A percentile compares a stretch with the other conserved stretches of the same genome.
Conservation (phyloP, 1,139 yeast species). For the Entelexis paramagnoliae region DNA sequence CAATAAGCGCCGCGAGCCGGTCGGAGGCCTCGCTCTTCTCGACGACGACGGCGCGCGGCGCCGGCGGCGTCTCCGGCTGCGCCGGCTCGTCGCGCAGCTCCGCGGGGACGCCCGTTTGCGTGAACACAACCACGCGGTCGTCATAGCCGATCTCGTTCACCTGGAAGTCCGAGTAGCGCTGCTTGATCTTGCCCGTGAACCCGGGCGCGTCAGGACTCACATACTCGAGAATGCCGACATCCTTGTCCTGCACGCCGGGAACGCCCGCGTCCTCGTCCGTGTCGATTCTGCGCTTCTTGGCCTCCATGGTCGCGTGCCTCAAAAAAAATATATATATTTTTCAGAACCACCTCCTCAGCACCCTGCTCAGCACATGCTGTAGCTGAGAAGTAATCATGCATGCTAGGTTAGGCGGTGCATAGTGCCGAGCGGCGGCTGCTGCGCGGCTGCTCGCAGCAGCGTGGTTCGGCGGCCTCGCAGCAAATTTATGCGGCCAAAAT, state of each 20-base stretch:
- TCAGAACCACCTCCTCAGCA: too few species aligned
- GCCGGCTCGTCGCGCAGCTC: slow-evolving; percentile 27
- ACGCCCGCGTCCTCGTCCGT: background rate
- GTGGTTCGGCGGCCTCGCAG: too few species aligned
- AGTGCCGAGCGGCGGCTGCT: too few species aligned
- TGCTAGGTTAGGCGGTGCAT: too few species aligned
- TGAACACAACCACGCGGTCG: slow-evolving; percentile 63
- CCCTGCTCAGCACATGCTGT: background rate
- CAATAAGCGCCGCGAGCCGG: slow-evolving; percentile 45
- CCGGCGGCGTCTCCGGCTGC: slow-evolving; percentile 19
- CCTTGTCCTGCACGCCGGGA: slow-evolving; percentile 44
- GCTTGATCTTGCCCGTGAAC: slow-evolving; percentile 70
- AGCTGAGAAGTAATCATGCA: slow-evolving; percentile 3
- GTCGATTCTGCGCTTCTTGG: slow-evolving; percentile 16
- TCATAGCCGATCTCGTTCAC: slow-evolving; percentile 72
- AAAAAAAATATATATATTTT: background rate
- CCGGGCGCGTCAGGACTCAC: slow-evolving; percentile 50
- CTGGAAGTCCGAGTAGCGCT: slow-evolving; percentile 85
- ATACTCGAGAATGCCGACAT: slow-evolving; percentile 77
- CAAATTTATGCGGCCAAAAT: too few species aligned
- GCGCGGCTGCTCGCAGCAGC: too few species aligned
- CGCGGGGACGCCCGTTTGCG: slow-evolving; percentile 22
- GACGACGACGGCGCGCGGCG: slow-evolving; percentile 8
- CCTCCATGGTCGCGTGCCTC: slow-evolving; percentile 13
- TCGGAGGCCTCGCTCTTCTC: slow-evolving; percentile 25